Evolutionary conservation across 1,139 yeast genomes (phyloP), one percentile per base, ranked within the genome.

Genomic region (Pichia sp.): DNA sequence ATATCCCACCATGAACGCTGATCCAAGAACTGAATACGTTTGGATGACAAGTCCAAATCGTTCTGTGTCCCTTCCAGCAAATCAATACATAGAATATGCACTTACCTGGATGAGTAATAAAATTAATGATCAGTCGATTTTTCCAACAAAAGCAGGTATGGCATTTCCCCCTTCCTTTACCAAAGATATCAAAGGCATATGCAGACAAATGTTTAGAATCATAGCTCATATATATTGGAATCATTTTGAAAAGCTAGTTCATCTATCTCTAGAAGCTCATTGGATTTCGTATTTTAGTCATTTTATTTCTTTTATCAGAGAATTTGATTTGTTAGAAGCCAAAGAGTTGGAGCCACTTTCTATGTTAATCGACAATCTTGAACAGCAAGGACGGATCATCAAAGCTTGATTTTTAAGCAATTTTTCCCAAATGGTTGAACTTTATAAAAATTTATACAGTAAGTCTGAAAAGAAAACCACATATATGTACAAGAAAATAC

Each of bases 221-320:
- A 89, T 91, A 66, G 98, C 98, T 10, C 96, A 89, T 59, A 80
- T 91, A 28, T 91, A 89, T 60, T 85, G 86, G 62, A 86, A 88
- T 59, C 98, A 91, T 61, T 91, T 88, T 62, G 98, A 91, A 52
- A 85, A 82, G 56, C 75, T 91, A 32, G 79, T 91, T 23, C 97
- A 91, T 61, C 66, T 93, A 48, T 81, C 95, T 4, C 63, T 91
- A 46, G 98, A 91, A 60, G 96, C 98, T 2, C 98, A 93, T 60
- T 91, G 96, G 95, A 91, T 93, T 62, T 88, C 97, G 4, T 86
- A 89, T 56, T 93, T 91, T 63, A 93, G 96, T n/a, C 98, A 93
- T 61, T 91, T 84, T 58, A 73, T 89, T 39, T 82, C 95, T 43
- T 84, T 91, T 56, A 77, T 83, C 15, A 82, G 83, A 54, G 95